phyloP scores from a whole-genome alignment of 2,329 filamentous ascomycete genomes.

The Venturia effusa region DNA sequence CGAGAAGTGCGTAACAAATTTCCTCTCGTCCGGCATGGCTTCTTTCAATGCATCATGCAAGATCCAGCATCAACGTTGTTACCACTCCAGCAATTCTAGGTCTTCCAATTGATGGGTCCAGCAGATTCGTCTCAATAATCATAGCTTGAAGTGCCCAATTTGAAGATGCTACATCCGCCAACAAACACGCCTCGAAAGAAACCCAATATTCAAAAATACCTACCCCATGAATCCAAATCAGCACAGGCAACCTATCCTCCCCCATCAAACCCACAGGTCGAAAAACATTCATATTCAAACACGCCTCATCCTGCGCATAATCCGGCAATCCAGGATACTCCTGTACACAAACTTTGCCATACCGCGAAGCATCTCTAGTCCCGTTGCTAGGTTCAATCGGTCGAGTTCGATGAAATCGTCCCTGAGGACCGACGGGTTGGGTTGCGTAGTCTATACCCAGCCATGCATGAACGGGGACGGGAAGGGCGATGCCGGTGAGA shows the following conservation, averaged over 20 bases:
- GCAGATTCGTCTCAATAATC: too few species aligned
- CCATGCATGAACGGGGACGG: background rate
- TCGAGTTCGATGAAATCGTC: background rate
- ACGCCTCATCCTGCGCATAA: background rate
- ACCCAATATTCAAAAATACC: background rate
- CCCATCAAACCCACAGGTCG: background rate
- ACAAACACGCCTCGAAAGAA: background rate
- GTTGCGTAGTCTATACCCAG: background rate
- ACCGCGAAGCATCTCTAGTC: background rate
- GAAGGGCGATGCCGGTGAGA: background rate
- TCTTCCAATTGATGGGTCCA: too few species aligned
- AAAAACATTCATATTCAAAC: background rate
- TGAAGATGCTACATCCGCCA: too few species aligned
- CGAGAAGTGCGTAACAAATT: background rate
- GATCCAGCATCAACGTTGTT: too few species aligned
- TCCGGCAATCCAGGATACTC: background rate
- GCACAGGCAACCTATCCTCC: background rate
- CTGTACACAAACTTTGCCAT: background rate
- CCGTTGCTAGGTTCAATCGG: background rate
- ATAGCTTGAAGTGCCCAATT: too few species aligned
- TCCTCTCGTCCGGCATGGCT: too few species aligned
- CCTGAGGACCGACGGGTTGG: background rate
- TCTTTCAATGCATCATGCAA: too few species aligned
- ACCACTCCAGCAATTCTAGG: too few species aligned
- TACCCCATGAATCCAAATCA: background rate